Evolutionary conservation across 1,284 basidiomycete species (phyloP), one percentile per base, ranked within the genome.

Genomic region (Naganishia albida): DNA sequence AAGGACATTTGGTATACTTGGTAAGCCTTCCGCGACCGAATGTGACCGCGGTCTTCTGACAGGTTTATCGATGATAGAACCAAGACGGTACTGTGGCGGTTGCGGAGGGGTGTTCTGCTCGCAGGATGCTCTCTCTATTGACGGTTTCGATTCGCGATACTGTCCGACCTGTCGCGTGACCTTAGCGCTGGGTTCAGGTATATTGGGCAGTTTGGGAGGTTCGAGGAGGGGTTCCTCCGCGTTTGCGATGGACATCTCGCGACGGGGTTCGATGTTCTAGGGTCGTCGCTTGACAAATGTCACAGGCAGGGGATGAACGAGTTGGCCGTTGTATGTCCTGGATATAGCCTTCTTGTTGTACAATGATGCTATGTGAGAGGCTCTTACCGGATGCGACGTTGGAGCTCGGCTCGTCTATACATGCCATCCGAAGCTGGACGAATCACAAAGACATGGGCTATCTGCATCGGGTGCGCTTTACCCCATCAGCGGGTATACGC

Each of bases 81-180:
- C 78, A 1, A 72, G 75, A 66, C 66, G 78, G 20, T 71, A 74
- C 66, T 80, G 78, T 64, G 76, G 75, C 26, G 78, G 78, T 15
- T 80, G 78, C 62, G 78, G 77, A 2, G 78, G 78, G 16, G 69
- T 70, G 7, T 78, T 77, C 69, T 80, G 78, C 74, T 74, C 74
- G 57, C 72, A 52, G 20, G 67, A 79, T 67, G 74, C 73, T 1
- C 66, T 78, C 8, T 72, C 76, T 50, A 74, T 79, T 52, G 77
- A 78, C 40, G 67, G 65, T 16, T 75, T 78, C 63, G 70, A 71
- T 25, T 63, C 67, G 48, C 71, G 78, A 25, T 79, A 77, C 63
- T 79, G 78, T 69, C 74, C 74, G 10, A 65, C 65, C 0, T 79
- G 78, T 63, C 71, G 77, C 12, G 69, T 68, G 10, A 46, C 49